phyloP scores from a whole-genome alignment of 208 protist species.

The Polymyxa betae region DNA sequence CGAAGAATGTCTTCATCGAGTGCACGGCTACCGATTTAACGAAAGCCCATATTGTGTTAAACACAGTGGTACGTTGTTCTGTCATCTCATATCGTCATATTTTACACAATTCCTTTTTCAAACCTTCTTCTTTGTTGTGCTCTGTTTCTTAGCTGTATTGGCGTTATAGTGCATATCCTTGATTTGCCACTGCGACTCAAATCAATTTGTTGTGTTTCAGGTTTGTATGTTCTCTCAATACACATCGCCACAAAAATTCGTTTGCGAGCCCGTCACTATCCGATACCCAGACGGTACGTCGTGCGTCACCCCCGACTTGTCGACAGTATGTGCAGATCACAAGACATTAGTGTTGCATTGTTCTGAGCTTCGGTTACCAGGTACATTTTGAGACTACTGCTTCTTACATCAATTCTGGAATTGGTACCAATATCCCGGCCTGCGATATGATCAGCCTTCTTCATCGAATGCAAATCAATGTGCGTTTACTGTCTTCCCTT shows the following conservation, averaged over 20 bases:
- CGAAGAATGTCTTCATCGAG: constrained; percentile 98
- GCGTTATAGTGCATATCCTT: no score
- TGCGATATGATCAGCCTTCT: constrained; percentile 59
- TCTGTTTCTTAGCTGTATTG: no score
- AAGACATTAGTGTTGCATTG: no score
- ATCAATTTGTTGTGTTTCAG: no score
- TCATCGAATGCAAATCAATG: constrained; percentile 53
- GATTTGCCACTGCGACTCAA: no score
- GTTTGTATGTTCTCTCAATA: neutral
- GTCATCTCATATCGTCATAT: constrained; percentile 32
- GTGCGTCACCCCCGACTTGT: neutral
- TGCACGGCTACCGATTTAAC: constrained; percentile 95
- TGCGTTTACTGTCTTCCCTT: neutral
- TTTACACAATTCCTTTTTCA: no score
- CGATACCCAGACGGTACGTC: neutral
- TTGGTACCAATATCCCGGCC: constrained; percentile 56
- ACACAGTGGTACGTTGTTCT: no score
- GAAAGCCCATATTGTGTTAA: constrained; percentile 91
- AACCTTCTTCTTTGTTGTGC: neutral
- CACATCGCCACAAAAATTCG: neutral
- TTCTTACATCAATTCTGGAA: constrained; percentile 56
- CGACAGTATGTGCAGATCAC: no score
- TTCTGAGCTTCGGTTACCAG: no score
- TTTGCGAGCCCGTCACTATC: neutral
- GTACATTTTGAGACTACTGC: constrained; percentile 25